Conservation (phyloP, 345 rosid genomes). For the Melastoma malabathricum region DNA sequence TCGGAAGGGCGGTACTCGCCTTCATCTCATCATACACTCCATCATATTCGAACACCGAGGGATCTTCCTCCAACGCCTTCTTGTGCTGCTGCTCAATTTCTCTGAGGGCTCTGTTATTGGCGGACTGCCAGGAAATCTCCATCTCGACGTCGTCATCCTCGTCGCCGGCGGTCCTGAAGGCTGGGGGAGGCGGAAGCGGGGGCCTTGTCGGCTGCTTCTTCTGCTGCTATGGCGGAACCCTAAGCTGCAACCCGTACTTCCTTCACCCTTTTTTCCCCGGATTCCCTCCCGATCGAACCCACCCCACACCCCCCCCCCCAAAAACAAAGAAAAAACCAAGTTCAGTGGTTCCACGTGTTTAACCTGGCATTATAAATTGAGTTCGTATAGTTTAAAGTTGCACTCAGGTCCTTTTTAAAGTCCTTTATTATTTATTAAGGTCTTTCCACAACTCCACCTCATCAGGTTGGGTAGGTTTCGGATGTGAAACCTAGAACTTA, state of each 20-base stretch:
- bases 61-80: conserved; percentile 79
- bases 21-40: conserved; percentile 81
- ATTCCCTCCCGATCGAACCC: not conserved
- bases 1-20: conserved; percentile 37
- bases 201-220: conserved; percentile 39
- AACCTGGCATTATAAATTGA: too few relatives aligned
- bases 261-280: conserved; percentile 4
- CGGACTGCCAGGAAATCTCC: conserved; percentile 67
- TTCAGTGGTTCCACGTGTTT: too few relatives aligned
- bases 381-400: too few relatives aligned
- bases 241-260: conserved; percentile 77
- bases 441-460: too few relatives aligned
- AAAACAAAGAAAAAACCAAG: too few relatives aligned
- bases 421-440: too few relatives aligned
- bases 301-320: too few relatives aligned
- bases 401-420: too few relatives aligned
- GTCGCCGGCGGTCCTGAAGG: conserved; percentile 35
- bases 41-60: conserved; percentile 66
- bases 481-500: too few relatives aligned
- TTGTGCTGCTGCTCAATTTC: conserved; percentile 82
- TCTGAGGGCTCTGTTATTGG: conserved; percentile 58
- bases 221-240: conserved; percentile 53
- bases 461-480: too few relatives aligned
- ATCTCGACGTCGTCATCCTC: conserved; percentile 60
- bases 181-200: conserved; percentile 32